Percentiles rank a stretch among this genome's conserved stretches.
Conservation (phyloP, 2,329 filamentous ascomycete genomes). For the Periconia sp. region DNA sequence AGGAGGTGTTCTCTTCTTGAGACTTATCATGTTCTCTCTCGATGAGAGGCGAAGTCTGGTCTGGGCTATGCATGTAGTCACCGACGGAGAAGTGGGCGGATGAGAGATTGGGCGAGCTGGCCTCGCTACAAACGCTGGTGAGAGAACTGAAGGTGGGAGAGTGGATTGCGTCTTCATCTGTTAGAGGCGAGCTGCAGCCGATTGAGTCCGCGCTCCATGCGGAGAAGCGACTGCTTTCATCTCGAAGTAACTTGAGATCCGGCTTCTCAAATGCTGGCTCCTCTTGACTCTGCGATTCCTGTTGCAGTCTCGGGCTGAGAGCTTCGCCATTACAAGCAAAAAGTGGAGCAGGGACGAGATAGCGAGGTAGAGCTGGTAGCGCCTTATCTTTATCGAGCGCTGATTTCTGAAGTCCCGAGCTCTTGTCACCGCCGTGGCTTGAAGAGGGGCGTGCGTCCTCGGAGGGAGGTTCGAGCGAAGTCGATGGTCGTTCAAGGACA, state of each 20-base stretch:
- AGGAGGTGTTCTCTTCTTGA: neutral
- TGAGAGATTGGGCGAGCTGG: slow-evolving; percentile 25
- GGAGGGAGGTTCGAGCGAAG: slow-evolving; percentile 19
- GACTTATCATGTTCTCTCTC: slow-evolving; percentile 13
- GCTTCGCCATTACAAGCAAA: slow-evolving; percentile 27
- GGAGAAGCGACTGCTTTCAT: slow-evolving; percentile 40
- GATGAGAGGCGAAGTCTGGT: slow-evolving; percentile 1
- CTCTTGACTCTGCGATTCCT: slow-evolving; percentile 15
- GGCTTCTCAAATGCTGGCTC: slow-evolving; percentile 23
- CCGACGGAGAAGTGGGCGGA: slow-evolving; percentile 25
- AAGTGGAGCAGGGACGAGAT: slow-evolving; percentile 35
- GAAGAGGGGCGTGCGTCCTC: slow-evolving; percentile 33
- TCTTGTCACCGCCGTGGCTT: slow-evolving; percentile 28
- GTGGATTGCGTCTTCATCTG: slow-evolving; percentile 31
- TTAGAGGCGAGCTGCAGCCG: slow-evolving; percentile 27
- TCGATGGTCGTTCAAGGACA: slow-evolving; percentile 24
- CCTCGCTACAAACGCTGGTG: slow-evolving; percentile 37
- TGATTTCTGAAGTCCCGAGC: slow-evolving; percentile 17
- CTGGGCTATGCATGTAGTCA: slow-evolving; percentile 9
- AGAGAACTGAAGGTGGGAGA: slow-evolving; percentile 43
- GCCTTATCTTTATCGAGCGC: slow-evolving; percentile 39
- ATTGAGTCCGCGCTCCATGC: slow-evolving; percentile 38
- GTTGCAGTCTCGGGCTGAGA: slow-evolving; percentile 14
- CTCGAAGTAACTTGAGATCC: slow-evolving; percentile 17
- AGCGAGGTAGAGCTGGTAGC: slow-evolving; percentile 37